Conservation (phyloP, 1,284 basidiomycete species). For the Sutorius eximius region DNA sequence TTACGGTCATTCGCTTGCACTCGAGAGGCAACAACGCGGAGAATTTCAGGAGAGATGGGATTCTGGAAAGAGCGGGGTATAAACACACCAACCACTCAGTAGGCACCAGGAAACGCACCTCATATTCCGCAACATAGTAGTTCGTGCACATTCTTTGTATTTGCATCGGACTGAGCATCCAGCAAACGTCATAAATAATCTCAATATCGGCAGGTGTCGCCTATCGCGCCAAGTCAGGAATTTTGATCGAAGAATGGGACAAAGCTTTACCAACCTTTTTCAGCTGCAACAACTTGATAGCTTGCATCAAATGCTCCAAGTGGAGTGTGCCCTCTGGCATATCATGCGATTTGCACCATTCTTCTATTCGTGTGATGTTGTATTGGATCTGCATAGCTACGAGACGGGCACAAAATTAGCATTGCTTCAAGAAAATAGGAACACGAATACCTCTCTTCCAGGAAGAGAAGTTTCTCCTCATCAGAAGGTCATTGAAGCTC, state of each 20-base stretch:
- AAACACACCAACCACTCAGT: slow-evolving; percentile 1
- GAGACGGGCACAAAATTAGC: slow-evolving; percentile 1
- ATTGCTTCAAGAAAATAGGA: background rate
- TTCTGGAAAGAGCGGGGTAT: slow-evolving; percentile 50
- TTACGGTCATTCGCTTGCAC: slow-evolving; percentile 94
- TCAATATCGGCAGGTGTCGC: slow-evolving; percentile 92
- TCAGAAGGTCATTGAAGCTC: slow-evolving; percentile 97
- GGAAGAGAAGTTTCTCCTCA: slow-evolving; percentile 98
- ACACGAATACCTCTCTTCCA: slow-evolving; percentile 89
- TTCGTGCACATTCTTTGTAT: slow-evolving; percentile 99
- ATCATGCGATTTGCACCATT: slow-evolving; percentile 97
- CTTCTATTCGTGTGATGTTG: slow-evolving; percentile 97
- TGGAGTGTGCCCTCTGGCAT: slow-evolving; percentile 99
- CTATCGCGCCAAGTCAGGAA: slow-evolving; percentile 41
- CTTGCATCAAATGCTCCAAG: slow-evolving; percentile 98
- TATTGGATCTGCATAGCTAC: slow-evolving; percentile 99
- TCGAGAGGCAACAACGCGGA: slow-evolving; percentile 92
- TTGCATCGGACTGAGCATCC: slow-evolving; percentile 99
- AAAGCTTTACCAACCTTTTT: slow-evolving; percentile 80
- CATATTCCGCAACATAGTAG: slow-evolving; percentile 98
- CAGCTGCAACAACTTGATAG: slow-evolving; percentile 95
- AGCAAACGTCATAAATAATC: slow-evolving; percentile 99
- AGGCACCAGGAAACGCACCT: slow-evolving; percentile 52
- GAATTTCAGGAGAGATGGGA: slow-evolving; percentile 94
- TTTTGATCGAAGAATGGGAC: background rate